Base-by-base conservation (phyloP, 2,329 filamentous ascomycete genomes). In the Helicocarpus griseus region DNA sequence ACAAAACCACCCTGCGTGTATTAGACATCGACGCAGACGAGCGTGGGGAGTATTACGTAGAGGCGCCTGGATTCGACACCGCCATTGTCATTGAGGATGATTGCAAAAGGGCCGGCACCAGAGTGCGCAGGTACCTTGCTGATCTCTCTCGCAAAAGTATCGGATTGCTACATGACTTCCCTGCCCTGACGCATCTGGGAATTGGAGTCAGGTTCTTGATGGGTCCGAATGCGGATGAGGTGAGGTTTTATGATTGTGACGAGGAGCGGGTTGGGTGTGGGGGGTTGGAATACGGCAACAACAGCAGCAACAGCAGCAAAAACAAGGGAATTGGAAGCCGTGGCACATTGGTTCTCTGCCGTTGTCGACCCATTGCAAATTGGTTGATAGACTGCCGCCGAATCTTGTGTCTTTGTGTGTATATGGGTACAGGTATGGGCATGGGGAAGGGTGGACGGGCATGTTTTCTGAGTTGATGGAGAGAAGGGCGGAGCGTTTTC, bases 161-260 rank as follows among this genome's bases (percentile, higher is more conserved):
- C 26, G 36, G 48, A 24, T 49, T 35, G n/a, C 26, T 49, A 14
- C 22, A 41, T 36, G 22, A 29, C 19, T 49, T 40, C 21, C 14
- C 36, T 5, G 48, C 48, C n/a, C 48, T 49, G 5, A 49, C 48
- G 2, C 36, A 41, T 24, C 48, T 49, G n/a, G 28, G 48, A 19
- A 49, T 49, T 7, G 48, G 48, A 3, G 11, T 49, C 17, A 28
- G 31, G 3, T 29, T 41, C 4, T 24, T 49, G 4, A 19, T 49
- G 3, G 48, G 48, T 5, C 43, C 43, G 9, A 13, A 19, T 35
- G n/a, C 2, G 17, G 5, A 13, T 4, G 24, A 26, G 11, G 22
- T 24, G 40, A 43, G 3, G 11, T 43, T 43, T 26, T 13, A 9
- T 22, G 40, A 26, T 24, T 43, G 22, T 28, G n/a, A 14, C 14